These are phyloP conservation scores for Podospora anserina DNA, from an alignment of 495 filamentous ascomycete species.

Conservation along the genomic window DNA sequence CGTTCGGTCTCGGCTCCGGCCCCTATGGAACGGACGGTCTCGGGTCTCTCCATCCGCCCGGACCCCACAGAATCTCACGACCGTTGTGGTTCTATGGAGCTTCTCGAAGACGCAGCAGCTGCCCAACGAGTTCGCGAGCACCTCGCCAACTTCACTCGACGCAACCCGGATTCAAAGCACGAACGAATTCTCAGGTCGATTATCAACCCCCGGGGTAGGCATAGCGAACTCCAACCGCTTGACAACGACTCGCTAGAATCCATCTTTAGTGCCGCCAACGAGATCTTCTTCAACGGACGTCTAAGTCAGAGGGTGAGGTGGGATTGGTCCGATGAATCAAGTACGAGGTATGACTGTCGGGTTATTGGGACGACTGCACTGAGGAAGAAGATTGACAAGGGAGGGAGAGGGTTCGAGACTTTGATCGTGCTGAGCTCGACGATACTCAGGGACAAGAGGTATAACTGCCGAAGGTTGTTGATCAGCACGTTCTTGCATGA, in stretches of 20 bases:
- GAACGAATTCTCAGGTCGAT: conserved; percentile 49
- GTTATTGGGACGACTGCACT: conserved; percentile 56
- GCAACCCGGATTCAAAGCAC: conserved; percentile 45
- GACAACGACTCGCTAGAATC: conserved; percentile 48
- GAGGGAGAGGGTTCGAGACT: conserved; percentile 48
- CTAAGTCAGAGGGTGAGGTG: conserved; percentile 50
- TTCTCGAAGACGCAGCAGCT: conserved; percentile 40
- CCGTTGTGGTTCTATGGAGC: conserved; percentile 22
- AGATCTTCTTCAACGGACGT: conserved; percentile 52
- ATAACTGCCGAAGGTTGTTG: conserved; percentile 47
- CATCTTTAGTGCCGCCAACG: conserved; percentile 52
- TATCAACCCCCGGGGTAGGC: conserved; percentile 42
- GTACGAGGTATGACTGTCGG: conserved; percentile 35
- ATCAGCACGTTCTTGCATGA: conserved; percentile 59
- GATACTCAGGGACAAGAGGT: conserved; percentile 45
- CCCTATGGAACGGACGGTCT: conserved; percentile 34
- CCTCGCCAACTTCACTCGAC: conserved; percentile 39
- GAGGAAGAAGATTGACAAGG: conserved; percentile 33
- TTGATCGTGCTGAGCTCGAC: conserved; percentile 52
- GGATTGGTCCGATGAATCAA: conserved; percentile 46
- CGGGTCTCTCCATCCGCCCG: conserved; percentile 33
- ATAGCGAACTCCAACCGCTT: conserved; percentile 30
- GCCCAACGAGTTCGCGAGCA: conserved; percentile 41
- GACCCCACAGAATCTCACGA: conserved; percentile 26
- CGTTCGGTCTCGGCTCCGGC: background rate